Percentiles rank a stretch among this genome's conserved stretches.
These are phyloP conservation scores for Wickerhamomyces bovis DNA, from an alignment of 805 yeast genomes.

Conservation along the genomic window DNA sequence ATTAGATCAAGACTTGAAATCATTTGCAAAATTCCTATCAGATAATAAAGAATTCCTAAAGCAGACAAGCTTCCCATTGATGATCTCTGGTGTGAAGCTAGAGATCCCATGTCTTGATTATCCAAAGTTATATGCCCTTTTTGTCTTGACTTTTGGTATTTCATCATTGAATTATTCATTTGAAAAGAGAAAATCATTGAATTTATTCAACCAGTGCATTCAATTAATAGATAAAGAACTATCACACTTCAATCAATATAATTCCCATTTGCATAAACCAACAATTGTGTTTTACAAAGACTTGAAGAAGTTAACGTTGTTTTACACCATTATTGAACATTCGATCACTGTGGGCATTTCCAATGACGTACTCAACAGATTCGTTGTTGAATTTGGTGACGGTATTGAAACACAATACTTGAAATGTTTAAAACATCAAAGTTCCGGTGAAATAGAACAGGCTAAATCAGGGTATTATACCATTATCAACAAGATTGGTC, in stretches of 20 bases:
- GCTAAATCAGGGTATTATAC: constrained; percentile 9
- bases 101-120: constrained; percentile 5
- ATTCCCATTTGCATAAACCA: background rate
- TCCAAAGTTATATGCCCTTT: constrained; percentile 3
- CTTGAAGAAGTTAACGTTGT: constrained; percentile 3
- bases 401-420: constrained; percentile 4
- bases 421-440: constrained; percentile 14
- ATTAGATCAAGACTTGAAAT: background rate
- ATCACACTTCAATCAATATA: background rate
- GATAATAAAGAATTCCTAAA: background rate
- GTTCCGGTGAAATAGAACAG: constrained; percentile 6
- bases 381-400: background rate
- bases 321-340: constrained; percentile 13
- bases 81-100: background rate
- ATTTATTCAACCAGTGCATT: constrained; percentile 1
- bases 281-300: background rate
- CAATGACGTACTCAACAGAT: constrained; percentile 1
- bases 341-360: constrained; percentile 7
- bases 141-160: constrained; percentile 10
- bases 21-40: constrained; percentile 4
- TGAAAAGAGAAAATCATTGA: constrained; percentile 17
- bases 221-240: constrained; percentile 3
- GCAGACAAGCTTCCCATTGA: background rate
- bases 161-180: constrained; percentile 12
- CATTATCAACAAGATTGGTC: constrained; percentile 2